These are phyloP conservation scores for Sesbania bispinosa DNA, from an alignment of 306 rosid species.

Conservation along the genomic window DNA sequence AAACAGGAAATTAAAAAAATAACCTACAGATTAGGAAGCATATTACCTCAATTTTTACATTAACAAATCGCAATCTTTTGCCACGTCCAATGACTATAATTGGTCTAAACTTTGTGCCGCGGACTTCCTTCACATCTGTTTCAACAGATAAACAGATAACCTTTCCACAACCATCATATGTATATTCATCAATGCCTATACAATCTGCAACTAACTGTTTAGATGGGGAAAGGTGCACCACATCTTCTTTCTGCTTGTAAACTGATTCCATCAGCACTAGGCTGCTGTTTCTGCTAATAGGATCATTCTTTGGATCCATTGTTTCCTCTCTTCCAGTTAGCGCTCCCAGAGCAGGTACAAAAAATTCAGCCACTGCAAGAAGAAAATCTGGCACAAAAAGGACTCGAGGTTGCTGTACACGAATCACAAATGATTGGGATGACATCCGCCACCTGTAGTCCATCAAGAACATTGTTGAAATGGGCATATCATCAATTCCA, in stretches of 20 bases:
- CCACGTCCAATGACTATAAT: conserved; percentile 81
- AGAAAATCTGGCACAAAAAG: conserved; percentile 98
- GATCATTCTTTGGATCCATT: conserved; percentile 86
- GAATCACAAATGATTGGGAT: conserved; percentile 79
- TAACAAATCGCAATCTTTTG: conserved; percentile 80
- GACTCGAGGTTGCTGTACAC: conserved; percentile 94
- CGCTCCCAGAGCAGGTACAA: conserved; percentile 87
- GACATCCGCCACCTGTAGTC: conserved; percentile 85
- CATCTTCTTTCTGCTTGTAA: conserved; percentile 80
- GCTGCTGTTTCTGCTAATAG: conserved; percentile 56
- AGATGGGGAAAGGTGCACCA: conserved; percentile 73
- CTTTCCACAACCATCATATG: conserved; percentile 95
- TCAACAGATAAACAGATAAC: conserved; percentile 63
- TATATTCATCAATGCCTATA: conserved; percentile 70
- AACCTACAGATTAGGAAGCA: conserved; percentile 12
- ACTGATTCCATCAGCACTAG: conserved; percentile 60
- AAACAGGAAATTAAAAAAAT: not conserved
- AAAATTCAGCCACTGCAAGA: conserved; percentile 90
- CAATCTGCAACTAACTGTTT: conserved; percentile 79
- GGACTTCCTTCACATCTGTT: conserved; percentile 54
- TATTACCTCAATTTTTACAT: conserved; percentile 90
- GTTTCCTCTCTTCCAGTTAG: conserved; percentile 93
- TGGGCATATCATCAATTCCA: conserved; percentile 56
- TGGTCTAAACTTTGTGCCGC: conserved; percentile 58
- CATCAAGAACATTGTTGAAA: conserved; percentile 88